A percentile compares a stretch with the other conserved stretches of the same genome.
Conservation (phyloP, 768 basidiomycete species). For the Rhizopogon vulgaris region DNA sequence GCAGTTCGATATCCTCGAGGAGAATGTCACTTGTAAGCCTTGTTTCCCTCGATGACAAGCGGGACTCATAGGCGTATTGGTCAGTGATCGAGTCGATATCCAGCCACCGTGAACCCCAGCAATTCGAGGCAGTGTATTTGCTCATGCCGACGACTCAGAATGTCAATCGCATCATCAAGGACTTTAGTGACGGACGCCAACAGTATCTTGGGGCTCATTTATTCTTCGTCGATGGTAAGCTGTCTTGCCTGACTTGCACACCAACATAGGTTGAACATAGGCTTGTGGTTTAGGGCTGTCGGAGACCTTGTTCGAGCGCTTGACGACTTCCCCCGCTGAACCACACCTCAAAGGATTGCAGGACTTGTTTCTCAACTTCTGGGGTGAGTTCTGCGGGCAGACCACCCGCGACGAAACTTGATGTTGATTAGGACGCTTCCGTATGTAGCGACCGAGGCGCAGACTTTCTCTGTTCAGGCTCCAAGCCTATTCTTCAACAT, state of each 20-base stretch:
- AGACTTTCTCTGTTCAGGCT: slow-evolving; percentile 72
- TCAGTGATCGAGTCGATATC: slow-evolving; percentile 91
- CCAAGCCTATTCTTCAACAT: slow-evolving; percentile 84
- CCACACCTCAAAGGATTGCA: slow-evolving; percentile 70
- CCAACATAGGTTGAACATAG: not conserved
- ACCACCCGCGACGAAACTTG: not conserved
- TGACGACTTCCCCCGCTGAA: slow-evolving; percentile 72
- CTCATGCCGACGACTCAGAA: slow-evolving; percentile 95
- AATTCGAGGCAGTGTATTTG: slow-evolving; percentile 89
- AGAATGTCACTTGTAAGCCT: slow-evolving; percentile 89
- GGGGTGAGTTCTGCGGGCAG: slow-evolving; percentile 53
- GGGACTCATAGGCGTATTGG: slow-evolving; percentile 6
- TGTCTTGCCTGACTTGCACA: slow-evolving; percentile 6
- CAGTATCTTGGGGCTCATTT: slow-evolving; percentile 82
- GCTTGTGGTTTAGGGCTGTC: slow-evolving; percentile 50
- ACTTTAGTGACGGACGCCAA: slow-evolving; percentile 62
- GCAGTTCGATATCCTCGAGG: slow-evolving; percentile 89
- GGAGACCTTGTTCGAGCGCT: slow-evolving; percentile 68
- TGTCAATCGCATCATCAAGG: slow-evolving; percentile 82
- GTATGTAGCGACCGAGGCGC: slow-evolving; percentile 71
- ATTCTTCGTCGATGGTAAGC: slow-evolving; percentile 87
- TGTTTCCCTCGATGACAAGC: not conserved
- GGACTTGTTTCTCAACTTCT: slow-evolving; percentile 90
- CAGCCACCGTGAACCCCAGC: slow-evolving; percentile 74
- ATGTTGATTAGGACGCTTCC: slow-evolving; percentile 9